Base-by-base conservation (phyloP, 2,329 filamentous ascomycete species). In the Penicillium expansum region DNA sequence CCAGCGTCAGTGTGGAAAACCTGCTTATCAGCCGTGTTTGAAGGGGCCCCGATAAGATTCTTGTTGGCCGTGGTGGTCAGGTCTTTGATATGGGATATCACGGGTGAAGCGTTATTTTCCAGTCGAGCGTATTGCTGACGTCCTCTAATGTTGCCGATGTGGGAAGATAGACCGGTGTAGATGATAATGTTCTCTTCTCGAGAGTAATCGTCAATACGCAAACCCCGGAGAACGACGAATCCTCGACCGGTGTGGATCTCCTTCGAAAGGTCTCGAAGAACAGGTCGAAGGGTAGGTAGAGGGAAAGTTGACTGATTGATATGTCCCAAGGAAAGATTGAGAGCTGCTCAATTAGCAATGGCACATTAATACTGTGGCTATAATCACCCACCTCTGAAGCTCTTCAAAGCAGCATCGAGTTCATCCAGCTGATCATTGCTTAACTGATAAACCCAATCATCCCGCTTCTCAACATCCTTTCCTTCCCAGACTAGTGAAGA, bases 1-100 rank as follows among this genome's bases (percentile, higher is more conserved):
- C 81, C 81, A 0, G 74, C 68, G 65, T 85, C 82, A 0, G 82
- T 85, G 64, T 85, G 83, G 55, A 84, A 85, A 69, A 86, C 68
- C 30, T 75, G 70, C 30, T 73, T 74, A 32, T 72, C 59, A 1
- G 63, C 44, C 2, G 65, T 66, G 27, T 65, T 67, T 4, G 62
- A 67, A 37, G 65, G 64, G 2, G 62, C 59, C 1, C 58, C 60
- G 13, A 65, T 66, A 24, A 52, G 47, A 1, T 33, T 55, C 27
- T 45, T 58, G 10, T 63, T 58, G 10, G 50, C 39, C 0, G 51
- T 62, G 16, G 27, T 47, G 20, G 65, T 74, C 8, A 89, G 74
- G 60, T 89, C 85, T 67, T 84, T 88, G 71, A 89, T 84, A 60
- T 89, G 86, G 3, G 79, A 75, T 2, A 85, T 69, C 6, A 84